Conservation (phyloP, 352 stramenopile species). For the Thraustotheca clavata region DNA sequence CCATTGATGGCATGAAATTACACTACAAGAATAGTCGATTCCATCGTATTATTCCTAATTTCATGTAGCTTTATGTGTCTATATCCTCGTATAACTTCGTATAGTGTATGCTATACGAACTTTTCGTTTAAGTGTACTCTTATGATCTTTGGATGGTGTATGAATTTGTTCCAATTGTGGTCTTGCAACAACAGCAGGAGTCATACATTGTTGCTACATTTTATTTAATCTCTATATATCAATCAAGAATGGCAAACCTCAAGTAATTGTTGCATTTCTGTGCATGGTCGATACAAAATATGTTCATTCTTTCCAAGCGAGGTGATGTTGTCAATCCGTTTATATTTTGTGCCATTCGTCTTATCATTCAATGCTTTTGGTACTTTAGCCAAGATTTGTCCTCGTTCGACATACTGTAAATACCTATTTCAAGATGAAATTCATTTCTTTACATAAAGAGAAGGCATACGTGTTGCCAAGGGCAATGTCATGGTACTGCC, state of each 20-base stretch:
- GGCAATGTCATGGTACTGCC: conserved; percentile 6
- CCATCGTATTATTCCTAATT: conserved; percentile 95
- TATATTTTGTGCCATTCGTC: conserved; percentile 1
- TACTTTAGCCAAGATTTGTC: conserved; percentile 12
- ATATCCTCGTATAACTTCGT: too few relatives aligned
- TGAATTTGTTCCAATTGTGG: conserved; percentile 6
- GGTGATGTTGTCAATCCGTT: neutral
- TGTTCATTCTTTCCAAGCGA: neutral
- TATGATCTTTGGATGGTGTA: conserved; percentile 8
- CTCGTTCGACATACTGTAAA: conserved; percentile 3
- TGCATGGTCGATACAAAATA: conserved; percentile 4
- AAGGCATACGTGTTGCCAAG: conserved; percentile 8
- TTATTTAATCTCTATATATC: too few relatives aligned
- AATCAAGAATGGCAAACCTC: conserved; percentile 1
- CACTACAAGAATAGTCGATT: conserved; percentile 94
- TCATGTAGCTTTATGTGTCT: conserved; percentile 51
- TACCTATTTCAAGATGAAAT: neutral
- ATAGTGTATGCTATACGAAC: conserved; percentile 3
- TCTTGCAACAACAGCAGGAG: neutral
- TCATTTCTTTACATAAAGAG: neutral
- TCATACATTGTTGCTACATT: conserved; percentile 1
- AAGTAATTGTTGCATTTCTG: conserved; percentile 16
- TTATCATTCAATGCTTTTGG: neutral
- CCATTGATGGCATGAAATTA: conserved; percentile 42
- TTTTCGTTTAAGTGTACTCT: conserved; percentile 13